A percentile compares a stretch with the other conserved stretches of the same genome.
Evolutionary conservation across 176 grass and related monocot species (phyloP).

Genomic region (Juncus effusus): DNA sequence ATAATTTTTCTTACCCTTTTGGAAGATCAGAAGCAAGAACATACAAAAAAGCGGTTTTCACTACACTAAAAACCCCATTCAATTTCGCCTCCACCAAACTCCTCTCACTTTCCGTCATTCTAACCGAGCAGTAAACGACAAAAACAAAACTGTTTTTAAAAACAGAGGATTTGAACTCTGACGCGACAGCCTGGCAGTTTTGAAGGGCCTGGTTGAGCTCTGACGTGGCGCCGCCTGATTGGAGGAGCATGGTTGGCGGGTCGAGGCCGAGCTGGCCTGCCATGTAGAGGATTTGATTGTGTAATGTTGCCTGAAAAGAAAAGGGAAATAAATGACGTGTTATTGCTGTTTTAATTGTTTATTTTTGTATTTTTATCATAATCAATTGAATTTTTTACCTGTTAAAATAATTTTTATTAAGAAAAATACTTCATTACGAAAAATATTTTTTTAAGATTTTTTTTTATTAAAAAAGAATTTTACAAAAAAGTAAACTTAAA

Average conservation of each 20-base stretch:
- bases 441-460: too few relatives aligned
- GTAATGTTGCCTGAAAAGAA: constrained; percentile 62
- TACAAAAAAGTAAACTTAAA: too few relatives aligned
- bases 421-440: too few relatives aligned
- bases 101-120: constrained; percentile 48
- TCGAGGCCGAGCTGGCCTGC: constrained; percentile 90
- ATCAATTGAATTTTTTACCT: too few relatives aligned
- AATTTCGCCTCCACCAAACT: constrained; percentile 47
- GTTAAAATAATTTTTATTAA: too few relatives aligned
- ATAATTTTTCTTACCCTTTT: constrained; percentile 58
- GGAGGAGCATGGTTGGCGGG: constrained; percentile 71
- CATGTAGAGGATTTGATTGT: constrained; percentile 78
- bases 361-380: too few relatives aligned
- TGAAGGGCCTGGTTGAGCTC: constrained; percentile 65
- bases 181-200: constrained; percentile 71
- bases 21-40: constrained; percentile 72
- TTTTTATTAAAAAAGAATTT: too few relatives aligned
- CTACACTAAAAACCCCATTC: constrained; percentile 29
- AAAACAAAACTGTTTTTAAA: constrained; percentile 64
- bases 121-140: constrained; percentile 68
- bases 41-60: constrained; percentile 56
- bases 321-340: constrained; percentile 11
- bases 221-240: constrained; percentile 47
- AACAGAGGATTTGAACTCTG: constrained; percentile 64
- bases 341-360: neutral